Evolutionary conservation across 78 protist genomes (phyloP).

Genomic region (Tieghemostelium lacteum): DNA sequence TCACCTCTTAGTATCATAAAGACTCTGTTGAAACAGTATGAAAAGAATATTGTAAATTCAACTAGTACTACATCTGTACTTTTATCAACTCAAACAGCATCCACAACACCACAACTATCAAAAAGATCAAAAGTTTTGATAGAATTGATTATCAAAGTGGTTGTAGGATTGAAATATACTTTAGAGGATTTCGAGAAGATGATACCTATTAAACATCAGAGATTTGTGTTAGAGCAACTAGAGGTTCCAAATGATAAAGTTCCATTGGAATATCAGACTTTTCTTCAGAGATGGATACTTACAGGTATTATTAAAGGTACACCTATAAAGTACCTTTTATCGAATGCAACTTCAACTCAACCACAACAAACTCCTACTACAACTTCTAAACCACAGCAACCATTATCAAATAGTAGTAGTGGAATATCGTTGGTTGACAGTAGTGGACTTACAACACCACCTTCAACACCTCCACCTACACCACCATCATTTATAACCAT

Average conservation of each 20-base stretch:
- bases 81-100: background rate
- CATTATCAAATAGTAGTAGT: background rate
- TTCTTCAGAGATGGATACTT: slow-evolving; percentile 46
- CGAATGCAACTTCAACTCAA: background rate
- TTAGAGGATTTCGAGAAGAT: slow-evolving; percentile 50
- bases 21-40: slow-evolving; percentile 62
- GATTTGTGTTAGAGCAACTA: slow-evolving; percentile 11
- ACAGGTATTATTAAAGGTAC: slow-evolving; percentile 61
- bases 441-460: slow-evolving; percentile 41
- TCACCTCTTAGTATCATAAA: slow-evolving; percentile 20
- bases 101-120: background rate
- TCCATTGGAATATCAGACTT: slow-evolving; percentile 1
- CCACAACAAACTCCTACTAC: background rate
- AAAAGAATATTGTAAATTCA: slow-evolving; percentile 6
- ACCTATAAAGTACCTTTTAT: slow-evolving; percentile 36
- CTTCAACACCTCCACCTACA: slow-evolving; percentile 69
- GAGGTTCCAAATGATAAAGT: background rate
- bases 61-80: background rate
- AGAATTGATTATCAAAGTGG: slow-evolving; percentile 7
- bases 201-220: slow-evolving; percentile 47
- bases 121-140: slow-evolving; percentile 14
- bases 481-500: slow-evolving; percentile 63
- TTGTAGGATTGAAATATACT: slow-evolving; percentile 12
- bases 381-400: background rate
- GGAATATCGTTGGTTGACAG: too few relatives aligned